Percentiles rank a stretch among this genome's conserved stretches.
These are phyloP conservation scores for Cardamine resedifolia DNA, from an alignment of 345 rosid species.

Conservation along the genomic window DNA sequence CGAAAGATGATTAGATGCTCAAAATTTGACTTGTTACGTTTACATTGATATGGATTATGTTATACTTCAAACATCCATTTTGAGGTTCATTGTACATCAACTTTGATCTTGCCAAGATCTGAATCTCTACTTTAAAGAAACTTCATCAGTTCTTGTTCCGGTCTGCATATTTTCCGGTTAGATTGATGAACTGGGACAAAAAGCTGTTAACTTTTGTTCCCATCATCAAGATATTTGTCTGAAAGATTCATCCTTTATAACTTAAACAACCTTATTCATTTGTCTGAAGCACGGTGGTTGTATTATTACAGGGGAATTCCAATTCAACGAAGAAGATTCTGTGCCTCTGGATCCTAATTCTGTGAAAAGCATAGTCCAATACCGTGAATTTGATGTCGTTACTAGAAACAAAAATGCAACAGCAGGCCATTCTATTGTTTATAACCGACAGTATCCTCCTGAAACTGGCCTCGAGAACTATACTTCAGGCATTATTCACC, in stretches of 20 bases:
- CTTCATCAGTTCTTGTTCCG: neutral
- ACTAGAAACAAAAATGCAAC: slow-evolving; percentile 36
- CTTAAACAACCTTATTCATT: neutral
- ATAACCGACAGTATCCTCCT: slow-evolving; percentile 58
- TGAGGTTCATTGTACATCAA: neutral
- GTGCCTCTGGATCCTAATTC: slow-evolving; percentile 50
- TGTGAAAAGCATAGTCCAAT: slow-evolving; percentile 64
- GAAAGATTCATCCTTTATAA: neutral
- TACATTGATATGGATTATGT: neutral
- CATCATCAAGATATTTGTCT: neutral
- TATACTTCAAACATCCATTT: neutral
- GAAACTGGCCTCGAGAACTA: slow-evolving; percentile 56
- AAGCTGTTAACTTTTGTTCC: neutral
- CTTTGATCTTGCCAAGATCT: slow-evolving; percentile 1
- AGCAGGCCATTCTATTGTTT: slow-evolving; percentile 65
- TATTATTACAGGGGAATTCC: slow-evolving; percentile 54
- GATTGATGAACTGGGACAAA: neutral
- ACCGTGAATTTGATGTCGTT: slow-evolving; percentile 38
- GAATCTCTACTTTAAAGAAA: neutral
- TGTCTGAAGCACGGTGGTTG: neutral
- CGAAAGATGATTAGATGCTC: neutral
- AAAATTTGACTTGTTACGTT: neutral
- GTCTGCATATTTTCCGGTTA: neutral
- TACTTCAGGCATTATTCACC: slow-evolving; percentile 88
- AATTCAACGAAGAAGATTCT: slow-evolving; percentile 47